Evolutionary conservation across 2,329 filamentous ascomycete species (phyloP).

Genomic region (Claviceps citrina): DNA sequence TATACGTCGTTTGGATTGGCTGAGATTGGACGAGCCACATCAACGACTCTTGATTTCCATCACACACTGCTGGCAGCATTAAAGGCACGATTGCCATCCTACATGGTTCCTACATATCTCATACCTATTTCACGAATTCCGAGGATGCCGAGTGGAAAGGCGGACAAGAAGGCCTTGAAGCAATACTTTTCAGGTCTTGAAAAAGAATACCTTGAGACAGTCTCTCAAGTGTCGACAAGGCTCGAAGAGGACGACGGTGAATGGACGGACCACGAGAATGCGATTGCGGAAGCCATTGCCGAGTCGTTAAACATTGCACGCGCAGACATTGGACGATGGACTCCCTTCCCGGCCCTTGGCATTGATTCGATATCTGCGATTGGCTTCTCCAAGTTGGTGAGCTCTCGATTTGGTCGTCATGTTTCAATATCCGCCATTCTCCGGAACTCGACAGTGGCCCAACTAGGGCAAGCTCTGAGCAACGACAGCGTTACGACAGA

Average conservation of each 20-base stretch:
- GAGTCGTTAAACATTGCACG: slow-evolving; percentile 29
- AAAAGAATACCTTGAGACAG: slow-evolving; percentile 26
- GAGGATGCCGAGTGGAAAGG: slow-evolving; percentile 59
- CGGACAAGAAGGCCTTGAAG: slow-evolving; percentile 43
- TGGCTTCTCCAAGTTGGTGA: slow-evolving; percentile 43
- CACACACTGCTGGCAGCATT: slow-evolving; percentile 39
- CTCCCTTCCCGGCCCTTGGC: slow-evolving; percentile 63
- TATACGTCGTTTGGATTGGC: slow-evolving; percentile 35
- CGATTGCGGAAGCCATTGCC: slow-evolving; percentile 40
- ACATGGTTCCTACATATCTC: slow-evolving; percentile 66
- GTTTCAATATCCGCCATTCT: slow-evolving; percentile 56
- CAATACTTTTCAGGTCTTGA: slow-evolving; percentile 31
- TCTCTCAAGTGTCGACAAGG: slow-evolving; percentile 13
- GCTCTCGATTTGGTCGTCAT: slow-evolving; percentile 25
- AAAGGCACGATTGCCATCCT: slow-evolving; percentile 43
- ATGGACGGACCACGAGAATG: slow-evolving; percentile 40
- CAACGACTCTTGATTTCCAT: slow-evolving; percentile 21
- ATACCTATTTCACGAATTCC: slow-evolving; percentile 57
- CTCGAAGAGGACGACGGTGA: slow-evolving; percentile 18
- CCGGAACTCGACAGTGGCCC: slow-evolving; percentile 49
- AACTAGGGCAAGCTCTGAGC: slow-evolving; percentile 30
- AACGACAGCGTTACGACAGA: not conserved
- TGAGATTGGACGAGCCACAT: slow-evolving; percentile 21
- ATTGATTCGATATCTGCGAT: slow-evolving; percentile 77
- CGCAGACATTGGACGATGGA: slow-evolving; percentile 41